phyloP scores from a whole-genome alignment of 2,329 filamentous ascomycete species.

The Uncinocarpus reesii region DNA sequence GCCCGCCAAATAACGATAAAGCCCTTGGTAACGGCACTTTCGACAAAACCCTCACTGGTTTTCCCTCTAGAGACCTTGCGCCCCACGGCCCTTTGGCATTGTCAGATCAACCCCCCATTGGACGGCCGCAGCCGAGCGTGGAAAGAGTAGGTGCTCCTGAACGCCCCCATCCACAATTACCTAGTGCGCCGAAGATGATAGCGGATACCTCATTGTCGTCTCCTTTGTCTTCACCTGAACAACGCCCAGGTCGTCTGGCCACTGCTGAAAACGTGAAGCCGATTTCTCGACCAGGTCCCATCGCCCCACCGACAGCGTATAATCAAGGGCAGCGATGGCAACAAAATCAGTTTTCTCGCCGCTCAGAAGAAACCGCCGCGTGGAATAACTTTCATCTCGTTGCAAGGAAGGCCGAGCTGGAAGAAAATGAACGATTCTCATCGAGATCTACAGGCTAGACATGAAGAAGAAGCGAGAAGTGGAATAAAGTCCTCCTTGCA shows the following conservation, averaged over 20 bases:
- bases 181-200: slow-evolving; percentile 23
- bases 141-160: slow-evolving; percentile 18
- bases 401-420: slow-evolving; percentile 32
- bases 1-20: slow-evolving; percentile 45
- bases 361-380: slow-evolving; percentile 25
- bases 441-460: slow-evolving; percentile 31
- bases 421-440: slow-evolving; percentile 34
- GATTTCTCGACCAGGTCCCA: slow-evolving; percentile 37
- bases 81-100: slow-evolving; percentile 34
- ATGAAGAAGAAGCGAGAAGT: slow-evolving; percentile 29
- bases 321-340: slow-evolving; percentile 22
- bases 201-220: slow-evolving; percentile 29
- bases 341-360: slow-evolving; percentile 24
- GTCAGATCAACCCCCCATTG: slow-evolving; percentile 31
- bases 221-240: slow-evolving; percentile 33
- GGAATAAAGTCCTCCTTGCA: slow-evolving; percentile 27
- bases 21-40: slow-evolving; percentile 56
- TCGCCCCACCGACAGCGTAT: slow-evolving; percentile 37
- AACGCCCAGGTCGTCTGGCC: slow-evolving; percentile 27
- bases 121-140: slow-evolving; percentile 19
- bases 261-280: slow-evolving; percentile 32
- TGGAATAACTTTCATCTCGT: slow-evolving; percentile 39
- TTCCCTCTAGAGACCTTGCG: slow-evolving; percentile 36
- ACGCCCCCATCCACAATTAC: slow-evolving; percentile 23
- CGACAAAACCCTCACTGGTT: slow-evolving; percentile 43